These are phyloP conservation scores for Clarireedia sp. DNA, from an alignment of 2,329 filamentous ascomycete genomes.

Conservation along the genomic window DNA sequence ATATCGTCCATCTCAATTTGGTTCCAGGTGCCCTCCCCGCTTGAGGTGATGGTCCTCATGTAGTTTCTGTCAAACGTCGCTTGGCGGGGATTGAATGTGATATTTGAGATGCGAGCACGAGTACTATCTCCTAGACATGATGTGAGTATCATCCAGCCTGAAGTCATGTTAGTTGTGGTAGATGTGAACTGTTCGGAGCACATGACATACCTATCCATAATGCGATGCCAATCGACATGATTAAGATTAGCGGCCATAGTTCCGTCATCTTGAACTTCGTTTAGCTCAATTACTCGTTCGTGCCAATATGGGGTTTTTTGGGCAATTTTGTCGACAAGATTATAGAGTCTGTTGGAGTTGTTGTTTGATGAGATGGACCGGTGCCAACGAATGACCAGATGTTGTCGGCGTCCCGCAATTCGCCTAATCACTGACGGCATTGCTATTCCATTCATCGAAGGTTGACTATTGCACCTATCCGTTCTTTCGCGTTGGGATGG, in stretches of 20 bases:
- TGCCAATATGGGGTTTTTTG: not conserved
- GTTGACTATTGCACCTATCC: too few relatives aligned
- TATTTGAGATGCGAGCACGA: slow-evolving; percentile 20
- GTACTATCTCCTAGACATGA: slow-evolving; percentile 29
- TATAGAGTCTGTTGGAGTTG: not conserved
- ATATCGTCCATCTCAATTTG: slow-evolving; percentile 30
- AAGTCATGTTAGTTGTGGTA: not conserved
- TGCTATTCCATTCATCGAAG: too few relatives aligned
- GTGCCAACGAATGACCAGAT: too few relatives aligned
- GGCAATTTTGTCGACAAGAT: not conserved
- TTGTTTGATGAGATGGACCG: too few relatives aligned
- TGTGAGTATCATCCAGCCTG: slow-evolving; percentile 30
- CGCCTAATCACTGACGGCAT: too few relatives aligned
- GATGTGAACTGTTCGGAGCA: not conserved
- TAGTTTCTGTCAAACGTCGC: slow-evolving; percentile 28
- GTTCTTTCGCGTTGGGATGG: too few relatives aligned
- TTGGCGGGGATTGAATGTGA: slow-evolving; percentile 22
- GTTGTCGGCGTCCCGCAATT: too few relatives aligned
- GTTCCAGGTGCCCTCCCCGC: slow-evolving; percentile 30
- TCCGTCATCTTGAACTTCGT: not conserved
- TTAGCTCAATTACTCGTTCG: not conserved
- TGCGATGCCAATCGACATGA: slow-evolving; percentile 8
- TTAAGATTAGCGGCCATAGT: slow-evolving; percentile 15
- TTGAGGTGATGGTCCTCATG: slow-evolving; percentile 26
- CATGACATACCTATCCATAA: slow-evolving; percentile 25